Evolutionary conservation across 2,329 filamentous ascomycete genomes (phyloP), one percentile per base, ranked within the genome.

Genomic region (Neopestalotiopsis clavispora): DNA sequence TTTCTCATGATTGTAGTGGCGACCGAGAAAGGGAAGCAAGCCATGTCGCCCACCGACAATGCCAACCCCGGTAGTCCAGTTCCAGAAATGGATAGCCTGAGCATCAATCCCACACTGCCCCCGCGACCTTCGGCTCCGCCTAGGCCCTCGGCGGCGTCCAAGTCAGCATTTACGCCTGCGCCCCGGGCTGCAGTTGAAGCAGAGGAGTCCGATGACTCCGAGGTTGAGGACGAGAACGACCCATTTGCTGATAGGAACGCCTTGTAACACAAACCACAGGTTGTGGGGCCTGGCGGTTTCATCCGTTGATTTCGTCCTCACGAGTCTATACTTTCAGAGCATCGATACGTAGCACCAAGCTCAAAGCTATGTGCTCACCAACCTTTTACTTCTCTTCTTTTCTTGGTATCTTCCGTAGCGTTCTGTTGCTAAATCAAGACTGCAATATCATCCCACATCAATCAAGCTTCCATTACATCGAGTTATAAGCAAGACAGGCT

Each of bases 171-270:
- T 12, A 82, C 85, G 68, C 85, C 84, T 3, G 80, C 75, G 45
- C 80, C 78, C 71, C 81, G 73, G 23, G 75, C 80, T n/a, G 81
- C 81, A 69, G 81, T 87, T n/a, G 86, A 85, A 17, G 88, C 90
- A 13, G 85, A 85, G 62, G 82, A 83, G 2, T 83, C 81, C 38
- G 74, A 76, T 17, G 82, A 86, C n/a, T 83, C 85, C 7, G 88
- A 88, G 2, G 90, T 92, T 7, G 90, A 92, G n/a, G 91, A 94
- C 58, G 92, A 94, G n/a, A 88, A 96, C 71, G 89, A 97, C 76
- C 94, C 94, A 0, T 97, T 97, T 78, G 93, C 92, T 4, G 94
- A 97, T 78, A 88, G 88, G 57, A 95, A 97, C 77, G 92, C 90
- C 4, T 86, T 93, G 32, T 60, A 34, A 34, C 12, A 60, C 32